These are phyloP conservation scores for Citrus hindsii DNA, from an alignment of 345 rosid species.

Conservation along the genomic window DNA sequence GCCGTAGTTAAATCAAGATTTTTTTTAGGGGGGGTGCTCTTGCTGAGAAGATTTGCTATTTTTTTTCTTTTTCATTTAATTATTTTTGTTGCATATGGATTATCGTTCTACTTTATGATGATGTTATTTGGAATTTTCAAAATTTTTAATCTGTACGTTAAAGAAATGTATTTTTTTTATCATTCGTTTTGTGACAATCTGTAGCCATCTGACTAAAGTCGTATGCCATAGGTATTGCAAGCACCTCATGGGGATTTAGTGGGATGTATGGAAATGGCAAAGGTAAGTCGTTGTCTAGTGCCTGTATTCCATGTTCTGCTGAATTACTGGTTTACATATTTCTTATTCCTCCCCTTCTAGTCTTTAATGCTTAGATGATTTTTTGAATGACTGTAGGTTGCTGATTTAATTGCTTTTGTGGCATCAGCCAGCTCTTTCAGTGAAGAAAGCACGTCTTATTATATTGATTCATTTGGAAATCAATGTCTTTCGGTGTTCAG, in stretches of 20 bases:
- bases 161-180: neutral
- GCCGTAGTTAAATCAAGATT: neutral
- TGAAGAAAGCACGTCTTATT: constrained; percentile 48
- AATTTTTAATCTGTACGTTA: neutral
- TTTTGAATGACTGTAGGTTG: constrained; percentile 48
- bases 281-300: constrained; percentile 39
- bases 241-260: constrained; percentile 83
- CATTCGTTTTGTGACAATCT: neutral
- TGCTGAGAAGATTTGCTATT: neutral
- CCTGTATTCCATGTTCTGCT: neutral
- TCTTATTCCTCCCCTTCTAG: neutral
- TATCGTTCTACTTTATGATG: too few relatives aligned
- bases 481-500: constrained; percentile 86
- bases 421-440: constrained; percentile 58
- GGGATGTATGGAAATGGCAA: constrained; percentile 92
- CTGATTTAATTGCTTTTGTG: constrained; percentile 95
- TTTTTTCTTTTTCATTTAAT: neutral
- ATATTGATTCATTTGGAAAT: constrained; percentile 77
- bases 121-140: too few relatives aligned
- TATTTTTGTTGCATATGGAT: neutral
- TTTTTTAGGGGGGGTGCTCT: neutral
- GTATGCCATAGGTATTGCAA: constrained; percentile 50
- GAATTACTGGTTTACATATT: neutral
- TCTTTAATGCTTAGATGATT: neutral
- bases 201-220: constrained; percentile 3